Evolutionary conservation across 768 basidiomycete species (phyloP).

Genomic region (Kwoniella bestiolae): DNA sequence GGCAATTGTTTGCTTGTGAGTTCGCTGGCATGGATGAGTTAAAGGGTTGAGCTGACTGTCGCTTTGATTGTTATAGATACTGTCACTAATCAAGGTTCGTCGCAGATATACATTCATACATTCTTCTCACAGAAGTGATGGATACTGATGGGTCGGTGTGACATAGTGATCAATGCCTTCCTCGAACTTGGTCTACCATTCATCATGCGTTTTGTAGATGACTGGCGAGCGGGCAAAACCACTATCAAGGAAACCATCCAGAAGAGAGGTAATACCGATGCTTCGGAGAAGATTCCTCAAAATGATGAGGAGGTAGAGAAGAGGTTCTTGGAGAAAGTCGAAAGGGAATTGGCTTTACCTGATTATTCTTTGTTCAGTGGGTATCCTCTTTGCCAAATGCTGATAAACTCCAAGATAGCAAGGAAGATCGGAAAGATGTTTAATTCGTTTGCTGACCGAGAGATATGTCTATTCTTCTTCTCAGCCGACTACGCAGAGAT

Average conservation of each 20-base stretch:
- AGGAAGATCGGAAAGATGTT: no score
- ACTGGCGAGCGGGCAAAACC: slow-evolving; percentile 50
- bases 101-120: not conserved
- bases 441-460: no score
- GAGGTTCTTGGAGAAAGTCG: slow-evolving; percentile 76
- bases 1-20: slow-evolving; percentile 85
- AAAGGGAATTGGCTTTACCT: slow-evolving; percentile 76
- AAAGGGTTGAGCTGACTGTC: slow-evolving; percentile 2
- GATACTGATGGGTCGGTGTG: not conserved
- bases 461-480: not conserved
- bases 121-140: not conserved
- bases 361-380: slow-evolving; percentile 74
- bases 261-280: slow-evolving; percentile 9
- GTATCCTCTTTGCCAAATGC: slow-evolving; percentile 17
- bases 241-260: slow-evolving; percentile 45
- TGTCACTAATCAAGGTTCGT: slow-evolving; percentile 74
- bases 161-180: slow-evolving; percentile 68
- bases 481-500: slow-evolving; percentile 87
- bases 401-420: not conserved
- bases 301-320: slow-evolving; percentile 66
- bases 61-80: slow-evolving; percentile 34
- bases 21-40: no score
- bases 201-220: slow-evolving; percentile 65
- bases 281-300: slow-evolving; percentile 10
- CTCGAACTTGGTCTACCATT: slow-evolving; percentile 81